Evolutionary conservation across 139 green algal genomes (phyloP).

Genomic region (Asterochloris erici): DNA sequence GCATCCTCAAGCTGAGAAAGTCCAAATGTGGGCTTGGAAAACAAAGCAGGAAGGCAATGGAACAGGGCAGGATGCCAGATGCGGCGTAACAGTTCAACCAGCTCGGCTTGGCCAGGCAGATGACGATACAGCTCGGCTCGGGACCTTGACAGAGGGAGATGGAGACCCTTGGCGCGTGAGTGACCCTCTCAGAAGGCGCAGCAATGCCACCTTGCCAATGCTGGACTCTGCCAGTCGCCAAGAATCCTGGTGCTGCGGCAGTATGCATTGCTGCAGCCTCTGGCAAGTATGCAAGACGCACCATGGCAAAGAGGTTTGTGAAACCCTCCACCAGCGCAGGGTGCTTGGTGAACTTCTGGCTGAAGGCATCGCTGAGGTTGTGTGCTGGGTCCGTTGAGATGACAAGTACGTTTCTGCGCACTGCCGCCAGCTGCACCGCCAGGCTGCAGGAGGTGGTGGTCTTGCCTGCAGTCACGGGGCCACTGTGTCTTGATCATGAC

Average conservation of each 20-base stretch:
- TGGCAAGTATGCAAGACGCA: conserved; percentile 26
- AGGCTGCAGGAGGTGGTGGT: conserved; percentile 54
- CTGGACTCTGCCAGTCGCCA: neutral
- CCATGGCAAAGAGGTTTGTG: conserved; percentile 94
- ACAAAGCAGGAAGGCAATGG: no score
- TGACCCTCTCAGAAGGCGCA: neutral
- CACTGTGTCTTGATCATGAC: neutral
- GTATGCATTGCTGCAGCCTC: no score
- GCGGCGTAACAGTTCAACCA: no score
- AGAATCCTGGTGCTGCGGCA: no score
- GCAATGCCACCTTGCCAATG: neutral
- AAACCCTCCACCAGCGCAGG: conserved; percentile 85
- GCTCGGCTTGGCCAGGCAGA: no score
- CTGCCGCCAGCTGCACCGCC: conserved; percentile 77
- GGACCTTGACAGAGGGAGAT: no score
- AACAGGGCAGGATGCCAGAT: no score
- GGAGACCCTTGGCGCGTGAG: neutral
- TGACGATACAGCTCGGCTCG: no score
- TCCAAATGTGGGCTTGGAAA: no score
- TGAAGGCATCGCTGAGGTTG: conserved; percentile 95
- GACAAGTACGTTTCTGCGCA: conserved; percentile 85
- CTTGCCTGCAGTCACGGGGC: conserved; percentile 4
- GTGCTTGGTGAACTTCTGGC: conserved; percentile 90
- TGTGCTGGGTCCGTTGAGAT: conserved; percentile 96
- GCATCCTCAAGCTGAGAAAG: no score